Evolutionary conservation across 768 basidiomycete genomes (phyloP), one percentile per base, ranked within the genome.

Genomic region (Dendrothele bispora): DNA sequence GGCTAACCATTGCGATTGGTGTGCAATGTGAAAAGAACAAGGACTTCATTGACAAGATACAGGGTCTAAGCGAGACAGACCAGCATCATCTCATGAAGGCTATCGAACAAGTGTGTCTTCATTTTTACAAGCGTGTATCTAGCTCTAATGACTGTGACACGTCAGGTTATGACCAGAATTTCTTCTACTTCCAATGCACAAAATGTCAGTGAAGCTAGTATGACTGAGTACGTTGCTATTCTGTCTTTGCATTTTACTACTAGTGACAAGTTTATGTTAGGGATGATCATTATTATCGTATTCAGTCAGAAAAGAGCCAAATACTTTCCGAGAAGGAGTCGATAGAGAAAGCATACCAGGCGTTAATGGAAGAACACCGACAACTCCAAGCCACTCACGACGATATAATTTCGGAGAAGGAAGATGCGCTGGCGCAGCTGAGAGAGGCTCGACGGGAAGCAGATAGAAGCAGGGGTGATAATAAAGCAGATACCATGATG

Each of bases 11-110:
- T 39, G 89, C 86, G 18, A 88, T 93, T 55, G 85, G 87, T 1
- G 91, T 94, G 8, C 91, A 95, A 66, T 93, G 89, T 59, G 86
- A 89, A 62, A 80, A 80, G 63, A 95, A 95, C 59, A 83, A 91
- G 69, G 81, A 85, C 53, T 87, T 95, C 55, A 93, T 98, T 51
- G 84, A 83, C 61, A 88, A 83, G 67, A 98, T 98, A 28, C 93
- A 95, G 59, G 77, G 79, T 2, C 65, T 97, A 52, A 86, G 80
- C 51, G 88, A 95, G 65, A 75, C 69, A 15, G 85, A 93, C 60
- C 94, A 97, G 68, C 89, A 92, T 62, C 76, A 83, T 59, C 70
- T 97, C 44, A 98, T 97, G 95, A 86, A 80, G 66, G 88, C 91
- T 32, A 95, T 97, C 50, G 94, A 97, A 66, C 88, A 91, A 76